Evolutionary conservation across 495 filamentous ascomycete species (phyloP).

Genomic region (Podospora sp.): DNA sequence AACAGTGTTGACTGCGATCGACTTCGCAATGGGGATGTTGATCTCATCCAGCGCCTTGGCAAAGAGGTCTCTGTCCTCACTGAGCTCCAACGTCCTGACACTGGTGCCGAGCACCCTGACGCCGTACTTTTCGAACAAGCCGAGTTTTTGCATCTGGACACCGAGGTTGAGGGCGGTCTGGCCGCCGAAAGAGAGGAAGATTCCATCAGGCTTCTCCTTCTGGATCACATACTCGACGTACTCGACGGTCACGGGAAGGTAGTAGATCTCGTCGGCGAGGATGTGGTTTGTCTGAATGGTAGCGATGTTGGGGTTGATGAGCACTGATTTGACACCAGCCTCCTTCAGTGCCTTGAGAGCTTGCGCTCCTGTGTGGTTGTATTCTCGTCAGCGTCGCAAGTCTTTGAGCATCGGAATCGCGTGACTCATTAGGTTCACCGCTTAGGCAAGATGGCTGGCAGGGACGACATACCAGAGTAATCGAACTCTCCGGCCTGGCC

Average conservation of each 20-base stretch:
- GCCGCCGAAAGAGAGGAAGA: slow-evolving; percentile 95
- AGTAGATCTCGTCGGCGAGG: slow-evolving; percentile 97
- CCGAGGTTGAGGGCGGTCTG: slow-evolving; percentile 96
- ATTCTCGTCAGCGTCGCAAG: slow-evolving; percentile 28
- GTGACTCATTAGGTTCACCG: slow-evolving; percentile 40
- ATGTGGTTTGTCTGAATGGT: slow-evolving; percentile 97
- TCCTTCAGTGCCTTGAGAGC: slow-evolving; percentile 97
- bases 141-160: slow-evolving; percentile 96
- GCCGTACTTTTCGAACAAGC: slow-evolving; percentile 90
- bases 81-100: slow-evolving; percentile 89
- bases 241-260: slow-evolving; percentile 92
- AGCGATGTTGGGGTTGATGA: slow-evolving; percentile 99
- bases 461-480: slow-evolving; percentile 76
- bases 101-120: slow-evolving; percentile 94
- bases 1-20: slow-evolving; percentile 84
- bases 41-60: slow-evolving; percentile 87
- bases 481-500: slow-evolving; percentile 99
- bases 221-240: slow-evolving; percentile 97
- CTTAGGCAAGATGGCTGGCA: slow-evolving; percentile 15
- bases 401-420: slow-evolving; percentile 4
- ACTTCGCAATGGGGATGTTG: slow-evolving; percentile 94
- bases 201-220: slow-evolving; percentile 91
- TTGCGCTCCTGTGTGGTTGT: slow-evolving; percentile 70
- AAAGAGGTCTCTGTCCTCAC: slow-evolving; percentile 95
- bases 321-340: slow-evolving; percentile 90